These are phyloP conservation scores for Hsuehochloa calcarea DNA, from an alignment of 176 grass and related monocot species.

Conservation along the genomic window DNA sequence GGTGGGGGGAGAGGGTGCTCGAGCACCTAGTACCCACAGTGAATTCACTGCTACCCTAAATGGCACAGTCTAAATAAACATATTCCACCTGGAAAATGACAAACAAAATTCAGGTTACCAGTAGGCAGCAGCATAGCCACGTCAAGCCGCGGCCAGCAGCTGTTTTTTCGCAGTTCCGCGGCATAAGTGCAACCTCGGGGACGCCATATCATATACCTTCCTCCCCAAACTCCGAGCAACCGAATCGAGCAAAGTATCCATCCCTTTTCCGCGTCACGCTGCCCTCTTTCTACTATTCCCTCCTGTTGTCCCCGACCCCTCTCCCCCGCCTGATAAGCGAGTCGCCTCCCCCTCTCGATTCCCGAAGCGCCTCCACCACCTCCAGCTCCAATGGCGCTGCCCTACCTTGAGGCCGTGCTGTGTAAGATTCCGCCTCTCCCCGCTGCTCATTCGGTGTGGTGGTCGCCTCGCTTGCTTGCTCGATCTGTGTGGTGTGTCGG, in stretches of 20 bases:
- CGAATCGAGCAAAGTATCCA: slow-evolving; percentile 40
- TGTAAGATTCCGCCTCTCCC: slow-evolving; percentile 44
- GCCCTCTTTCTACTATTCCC: neutral
- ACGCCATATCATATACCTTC: slow-evolving; percentile 18
- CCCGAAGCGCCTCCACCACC: neutral
- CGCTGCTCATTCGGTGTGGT: neutral
- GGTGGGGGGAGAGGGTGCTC: no score
- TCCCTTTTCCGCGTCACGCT: slow-evolving; percentile 15
- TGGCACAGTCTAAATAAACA: no score
- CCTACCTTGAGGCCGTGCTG: slow-evolving; percentile 85
- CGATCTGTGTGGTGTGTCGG: slow-evolving; percentile 8
- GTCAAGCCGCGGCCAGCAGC: neutral
- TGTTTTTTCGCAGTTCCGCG: neutral
- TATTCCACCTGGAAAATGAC: neutral
- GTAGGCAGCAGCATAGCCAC: neutral
- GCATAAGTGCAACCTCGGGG: neutral
- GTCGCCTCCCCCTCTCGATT: neutral
- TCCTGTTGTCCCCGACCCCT: neutral
- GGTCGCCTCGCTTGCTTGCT: neutral
- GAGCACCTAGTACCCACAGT: no score
- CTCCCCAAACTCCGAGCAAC: slow-evolving; percentile 8
- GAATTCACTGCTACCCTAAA: no score
- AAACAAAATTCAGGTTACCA: neutral
- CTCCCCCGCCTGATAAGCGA: neutral
- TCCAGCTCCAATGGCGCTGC: slow-evolving; percentile 67